Percentiles rank a stretch among this genome's conserved stretches.
phyloP scores from a whole-genome alignment of 2,329 filamentous ascomycete genomes.

The Fusarium luffae region DNA sequence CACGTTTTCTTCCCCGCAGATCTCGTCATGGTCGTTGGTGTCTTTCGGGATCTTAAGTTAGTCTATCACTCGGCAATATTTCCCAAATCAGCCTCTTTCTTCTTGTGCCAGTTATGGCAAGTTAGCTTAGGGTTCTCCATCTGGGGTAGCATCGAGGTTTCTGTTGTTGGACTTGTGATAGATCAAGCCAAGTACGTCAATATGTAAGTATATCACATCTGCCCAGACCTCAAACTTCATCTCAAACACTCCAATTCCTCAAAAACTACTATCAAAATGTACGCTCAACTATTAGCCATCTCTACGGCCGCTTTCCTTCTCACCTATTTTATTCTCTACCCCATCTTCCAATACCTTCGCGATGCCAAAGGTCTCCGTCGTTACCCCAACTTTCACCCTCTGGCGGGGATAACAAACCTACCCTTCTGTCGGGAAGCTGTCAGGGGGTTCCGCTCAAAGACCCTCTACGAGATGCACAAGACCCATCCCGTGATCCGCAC shows the following conservation, averaged over 20 bases:
- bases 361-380: conserved; percentile 53
- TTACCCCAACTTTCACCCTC: conserved; percentile 39
- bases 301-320: conserved; percentile 17
- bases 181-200: neutral
- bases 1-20: neutral
- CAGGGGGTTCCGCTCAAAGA: conserved; percentile 55
- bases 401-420: conserved; percentile 39
- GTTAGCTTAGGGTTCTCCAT: neutral
- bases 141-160: neutral
- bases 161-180: neutral
- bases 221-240: neutral
- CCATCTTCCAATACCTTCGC: conserved; percentile 27
- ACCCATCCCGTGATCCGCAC: conserved; percentile 50
- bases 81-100: conserved; percentile 8
- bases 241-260: neutral
- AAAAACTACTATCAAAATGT: conserved; percentile 28
- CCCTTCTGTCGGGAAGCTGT: conserved; percentile 37
- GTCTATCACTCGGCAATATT: neutral
- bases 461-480: conserved; percentile 61
- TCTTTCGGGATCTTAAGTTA: neutral
- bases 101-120: conserved; percentile 9
- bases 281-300: conserved; percentile 26
- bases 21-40: neutral
- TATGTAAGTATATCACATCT: conserved; percentile 12
- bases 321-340: conserved; percentile 34